Evolutionary conservation across 1,284 basidiomycete genomes (phyloP).

Genomic region (Phlebopus sp.): DNA sequence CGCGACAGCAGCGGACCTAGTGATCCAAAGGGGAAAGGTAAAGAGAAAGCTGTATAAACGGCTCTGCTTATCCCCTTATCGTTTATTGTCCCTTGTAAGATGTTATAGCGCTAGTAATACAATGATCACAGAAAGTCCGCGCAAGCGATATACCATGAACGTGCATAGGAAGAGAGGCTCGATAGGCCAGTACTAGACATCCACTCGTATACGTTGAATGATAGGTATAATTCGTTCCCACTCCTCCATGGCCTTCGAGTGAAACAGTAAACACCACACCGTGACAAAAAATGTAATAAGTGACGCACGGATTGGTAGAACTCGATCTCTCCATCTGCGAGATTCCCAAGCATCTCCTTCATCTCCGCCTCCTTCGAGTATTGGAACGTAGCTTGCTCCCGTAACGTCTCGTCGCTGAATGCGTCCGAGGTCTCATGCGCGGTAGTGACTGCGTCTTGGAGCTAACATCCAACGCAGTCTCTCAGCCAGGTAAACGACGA

Average conservation of each 20-base stretch:
- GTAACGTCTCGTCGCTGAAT: slow-evolving; percentile 91
- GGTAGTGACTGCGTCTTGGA: slow-evolving; percentile 93
- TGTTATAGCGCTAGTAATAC: slow-evolving; percentile 8
- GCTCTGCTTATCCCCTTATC: neutral
- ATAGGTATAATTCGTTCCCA: slow-evolving; percentile 89
- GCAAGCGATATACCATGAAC: slow-evolving; percentile 8
- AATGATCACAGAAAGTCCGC: slow-evolving; percentile 7
- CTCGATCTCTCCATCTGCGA: slow-evolving; percentile 93
- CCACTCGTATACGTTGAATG: slow-evolving; percentile 84
- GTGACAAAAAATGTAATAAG: slow-evolving; percentile 1
- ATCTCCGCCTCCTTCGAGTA: slow-evolving; percentile 90
- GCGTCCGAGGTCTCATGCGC: slow-evolving; percentile 95
- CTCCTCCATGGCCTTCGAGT: slow-evolving; percentile 78
- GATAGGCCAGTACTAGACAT: slow-evolving; percentile 51
- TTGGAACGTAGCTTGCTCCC: slow-evolving; percentile 90
- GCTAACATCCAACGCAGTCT: slow-evolving; percentile 41
- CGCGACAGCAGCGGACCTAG: slow-evolving; percentile 6
- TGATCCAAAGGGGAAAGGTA: slow-evolving; percentile 32
- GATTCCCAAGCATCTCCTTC: slow-evolving; percentile 87
- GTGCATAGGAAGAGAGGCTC: slow-evolving; percentile 12
- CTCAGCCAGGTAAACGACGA: neutral
- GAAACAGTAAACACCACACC: slow-evolving; percentile 6
- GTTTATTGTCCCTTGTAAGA: slow-evolving; percentile 1
- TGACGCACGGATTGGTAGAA: slow-evolving; percentile 80
- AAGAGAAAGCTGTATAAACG: slow-evolving; percentile 22